A percentile compares a stretch with the other conserved stretches of the same genome.
Evolutionary conservation across 2,329 filamentous ascomycete species (phyloP).

Genomic region (Epichloe amarillans): DNA sequence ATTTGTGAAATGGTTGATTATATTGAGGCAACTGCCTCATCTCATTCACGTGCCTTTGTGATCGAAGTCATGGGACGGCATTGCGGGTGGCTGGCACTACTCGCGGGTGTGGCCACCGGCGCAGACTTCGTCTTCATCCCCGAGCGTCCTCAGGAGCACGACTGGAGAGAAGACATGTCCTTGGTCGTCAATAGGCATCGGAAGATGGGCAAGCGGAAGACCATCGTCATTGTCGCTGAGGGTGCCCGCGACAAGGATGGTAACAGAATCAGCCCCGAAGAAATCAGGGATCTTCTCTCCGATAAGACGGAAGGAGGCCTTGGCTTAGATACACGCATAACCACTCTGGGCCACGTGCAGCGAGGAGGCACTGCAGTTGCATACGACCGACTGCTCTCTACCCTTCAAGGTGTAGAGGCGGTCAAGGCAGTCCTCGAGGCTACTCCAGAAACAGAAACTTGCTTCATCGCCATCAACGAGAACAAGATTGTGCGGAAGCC

Average conservation of each 20-base stretch:
- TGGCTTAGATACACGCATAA: constrained; percentile 81
- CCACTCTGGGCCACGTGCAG: constrained; percentile 94
- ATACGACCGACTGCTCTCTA: constrained; percentile 87
- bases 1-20: constrained; percentile 96
- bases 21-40: constrained; percentile 88
- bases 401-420: constrained; percentile 85
- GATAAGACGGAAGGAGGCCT: constrained; percentile 52
- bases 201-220: constrained; percentile 82
- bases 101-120: constrained; percentile 88
- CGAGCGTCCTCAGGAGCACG: constrained; percentile 74
- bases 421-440: constrained; percentile 85
- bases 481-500: constrained; percentile 93
- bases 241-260: constrained; percentile 78
- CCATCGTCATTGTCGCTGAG: constrained; percentile 95
- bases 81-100: constrained; percentile 93
- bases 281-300: constrained; percentile 82
- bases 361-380: constrained; percentile 84
- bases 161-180: constrained; percentile 87
- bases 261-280: constrained; percentile 66
- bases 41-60: constrained; percentile 91
- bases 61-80: constrained; percentile 98
- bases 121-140: constrained; percentile 97
- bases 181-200: constrained; percentile 70
- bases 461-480: constrained; percentile 91
- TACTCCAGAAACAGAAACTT: constrained; percentile 77